Evolutionary conservation across 2,329 filamentous ascomycete genomes (phyloP).

Genomic region (Aureobasidium vineae): DNA sequence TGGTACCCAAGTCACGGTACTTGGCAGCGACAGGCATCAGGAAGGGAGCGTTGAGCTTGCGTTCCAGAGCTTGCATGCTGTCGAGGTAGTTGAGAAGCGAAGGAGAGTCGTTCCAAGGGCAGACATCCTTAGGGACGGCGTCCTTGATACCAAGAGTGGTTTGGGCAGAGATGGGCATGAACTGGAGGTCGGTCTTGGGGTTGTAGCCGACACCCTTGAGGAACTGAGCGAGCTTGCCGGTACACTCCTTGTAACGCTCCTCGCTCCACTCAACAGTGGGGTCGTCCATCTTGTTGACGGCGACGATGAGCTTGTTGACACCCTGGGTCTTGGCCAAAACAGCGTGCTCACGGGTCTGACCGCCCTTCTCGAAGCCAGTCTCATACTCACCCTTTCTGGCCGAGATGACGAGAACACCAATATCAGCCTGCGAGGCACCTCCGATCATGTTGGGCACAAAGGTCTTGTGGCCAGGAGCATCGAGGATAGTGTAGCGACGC

Average conservation of each 20-base stretch:
- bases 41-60: constrained; percentile 95
- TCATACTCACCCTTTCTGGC: constrained; percentile 98
- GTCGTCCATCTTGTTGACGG: constrained; percentile 99
- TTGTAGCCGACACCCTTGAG: constrained; percentile 93
- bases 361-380: constrained; percentile 94
- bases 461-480: constrained; percentile 96
- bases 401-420: constrained; percentile 93
- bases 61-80: constrained; percentile 85
- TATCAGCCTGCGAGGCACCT: constrained; percentile 70
- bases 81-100: constrained; percentile 96
- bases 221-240: constrained; percentile 80
- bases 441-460: constrained; percentile 99
- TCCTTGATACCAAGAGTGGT: constrained; percentile 84
- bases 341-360: constrained; percentile 95
- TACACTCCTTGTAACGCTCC: constrained; percentile 90
- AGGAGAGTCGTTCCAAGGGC: constrained; percentile 83
- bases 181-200: constrained; percentile 83
- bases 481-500: constrained; percentile 91
- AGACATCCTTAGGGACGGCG: constrained; percentile 71
- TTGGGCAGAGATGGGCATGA: constrained; percentile 96
- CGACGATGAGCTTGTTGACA: constrained; percentile 93
- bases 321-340: constrained; percentile 98
- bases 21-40: constrained; percentile 99
- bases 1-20: constrained; percentile 95
- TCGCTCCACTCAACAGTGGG: constrained; percentile 94